These are phyloP conservation scores for Hyphopichia homilentoma DNA, from an alignment of 805 yeast species.

Conservation along the genomic window DNA sequence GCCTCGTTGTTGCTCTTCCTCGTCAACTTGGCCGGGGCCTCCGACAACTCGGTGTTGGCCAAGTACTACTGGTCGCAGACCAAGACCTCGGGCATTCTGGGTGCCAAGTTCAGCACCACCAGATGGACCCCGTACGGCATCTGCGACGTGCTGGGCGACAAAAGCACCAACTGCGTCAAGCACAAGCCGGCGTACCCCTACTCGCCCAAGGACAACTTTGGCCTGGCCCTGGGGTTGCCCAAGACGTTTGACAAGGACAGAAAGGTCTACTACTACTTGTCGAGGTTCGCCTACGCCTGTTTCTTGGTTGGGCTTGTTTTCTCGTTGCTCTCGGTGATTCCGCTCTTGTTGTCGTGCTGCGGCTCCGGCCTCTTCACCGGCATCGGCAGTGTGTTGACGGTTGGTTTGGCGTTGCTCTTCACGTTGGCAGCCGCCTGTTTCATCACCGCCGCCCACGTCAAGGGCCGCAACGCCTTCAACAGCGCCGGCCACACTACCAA, in stretches of 20 bases:
- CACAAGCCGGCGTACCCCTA: constrained; percentile 26
- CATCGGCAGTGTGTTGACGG: constrained; percentile 1
- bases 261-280: constrained; percentile 57
- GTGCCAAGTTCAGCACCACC: constrained; percentile 9
- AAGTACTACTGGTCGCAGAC: constrained; percentile 25
- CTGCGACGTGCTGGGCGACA: constrained; percentile 18
- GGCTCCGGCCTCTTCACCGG: background rate
- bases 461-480: constrained; percentile 48
- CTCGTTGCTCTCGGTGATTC: constrained; percentile 48
- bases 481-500: constrained; percentile 38
- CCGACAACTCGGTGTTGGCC: constrained; percentile 14
- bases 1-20: constrained; percentile 19
- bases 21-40: constrained; percentile 25
- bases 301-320: constrained; percentile 57
- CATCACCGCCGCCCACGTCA: constrained; percentile 53
- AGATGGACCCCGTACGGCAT: constrained; percentile 27
- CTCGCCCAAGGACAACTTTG: constrained; percentile 27
- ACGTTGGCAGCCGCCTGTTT: constrained; percentile 43
- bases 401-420: constrained; percentile 35
- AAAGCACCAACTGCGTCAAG: constrained; percentile 15
- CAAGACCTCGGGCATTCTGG: constrained; percentile 11
- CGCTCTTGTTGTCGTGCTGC: constrained; percentile 14
- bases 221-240: constrained; percentile 38
- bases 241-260: constrained; percentile 43
- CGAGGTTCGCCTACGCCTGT: constrained; percentile 42